phyloP scores from a whole-genome alignment of 2,329 filamentous ascomycete species.

The Pseudogymnoascus sp. region DNA sequence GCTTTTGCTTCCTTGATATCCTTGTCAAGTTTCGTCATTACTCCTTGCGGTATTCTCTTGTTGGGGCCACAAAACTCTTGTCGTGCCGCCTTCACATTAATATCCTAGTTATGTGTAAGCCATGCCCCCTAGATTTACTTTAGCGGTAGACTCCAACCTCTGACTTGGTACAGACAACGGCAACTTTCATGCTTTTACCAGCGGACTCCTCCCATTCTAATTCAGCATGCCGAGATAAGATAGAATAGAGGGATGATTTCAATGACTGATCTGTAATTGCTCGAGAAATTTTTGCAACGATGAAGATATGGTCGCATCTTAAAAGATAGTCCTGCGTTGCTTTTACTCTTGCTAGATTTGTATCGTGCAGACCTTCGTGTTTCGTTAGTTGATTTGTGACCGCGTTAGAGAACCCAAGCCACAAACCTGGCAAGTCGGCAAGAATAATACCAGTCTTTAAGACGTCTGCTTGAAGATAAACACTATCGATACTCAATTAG shows the following conservation, averaged over 20 bases:
- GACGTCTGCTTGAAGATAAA: conserved; percentile 28
- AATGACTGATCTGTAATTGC: conserved; percentile 30
- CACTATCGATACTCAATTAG: conserved; percentile 17
- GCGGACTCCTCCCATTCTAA: conserved; percentile 23
- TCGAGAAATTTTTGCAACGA: conserved; percentile 31
- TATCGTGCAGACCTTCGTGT: conserved; percentile 26
- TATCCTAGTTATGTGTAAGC: conserved; percentile 22
- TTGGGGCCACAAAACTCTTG: conserved; percentile 24
- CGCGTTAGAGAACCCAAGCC: not conserved
- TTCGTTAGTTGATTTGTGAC: conserved; percentile 8
- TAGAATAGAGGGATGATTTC: conserved; percentile 27
- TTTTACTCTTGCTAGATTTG: conserved; percentile 30
- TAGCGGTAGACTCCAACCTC: conserved; percentile 19
- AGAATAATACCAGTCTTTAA: conserved; percentile 30
- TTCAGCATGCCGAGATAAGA: conserved; percentile 26
- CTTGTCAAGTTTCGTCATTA: conserved; percentile 23
- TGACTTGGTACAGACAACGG: conserved; percentile 30
- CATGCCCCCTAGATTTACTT: not conserved
- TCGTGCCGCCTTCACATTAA: conserved; percentile 24
- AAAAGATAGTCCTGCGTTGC: conserved; percentile 31
- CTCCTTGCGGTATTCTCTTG: conserved; percentile 17
- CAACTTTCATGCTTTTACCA: conserved; percentile 23
- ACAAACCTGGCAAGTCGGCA: conserved; percentile 30
- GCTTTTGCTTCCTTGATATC: conserved; percentile 25
- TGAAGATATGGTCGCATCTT: conserved; percentile 30